phyloP scores from a whole-genome alignment of 2,329 filamentous ascomycete genomes.

The Fusarium annulatum region DNA sequence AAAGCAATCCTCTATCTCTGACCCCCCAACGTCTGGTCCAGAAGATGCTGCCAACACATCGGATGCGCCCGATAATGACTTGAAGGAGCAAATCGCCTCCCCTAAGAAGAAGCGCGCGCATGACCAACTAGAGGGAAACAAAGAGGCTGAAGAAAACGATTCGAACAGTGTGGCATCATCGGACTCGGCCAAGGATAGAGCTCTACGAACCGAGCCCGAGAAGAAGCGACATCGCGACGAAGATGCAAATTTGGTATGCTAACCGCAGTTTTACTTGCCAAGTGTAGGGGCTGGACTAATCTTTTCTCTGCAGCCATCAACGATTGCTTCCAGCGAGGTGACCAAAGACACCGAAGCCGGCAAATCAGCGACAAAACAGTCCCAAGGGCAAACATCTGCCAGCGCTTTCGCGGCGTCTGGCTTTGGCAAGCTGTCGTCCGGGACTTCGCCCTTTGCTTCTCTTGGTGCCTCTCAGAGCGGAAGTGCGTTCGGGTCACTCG shows the following conservation, averaged over 20 bases:
- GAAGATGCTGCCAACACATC: conserved; percentile 48
- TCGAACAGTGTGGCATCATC: conserved; percentile 55
- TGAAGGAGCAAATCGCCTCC: conserved; percentile 64
- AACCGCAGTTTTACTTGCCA: neutral
- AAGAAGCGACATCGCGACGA: conserved; percentile 73
- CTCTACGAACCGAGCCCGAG: conserved; percentile 64
- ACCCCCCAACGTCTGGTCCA: conserved; percentile 48
- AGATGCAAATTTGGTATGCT: conserved; percentile 51
- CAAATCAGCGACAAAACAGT: conserved; percentile 43
- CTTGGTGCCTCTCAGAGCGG: conserved; percentile 61
- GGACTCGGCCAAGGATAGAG: conserved; percentile 61
- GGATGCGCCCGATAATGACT: conserved; percentile 50
- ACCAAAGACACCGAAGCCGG: conserved; percentile 37
- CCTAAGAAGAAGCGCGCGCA: conserved; percentile 75
- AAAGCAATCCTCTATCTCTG: conserved; percentile 72
- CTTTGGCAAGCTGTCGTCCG: conserved; percentile 73
- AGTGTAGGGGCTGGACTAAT: conserved; percentile 15
- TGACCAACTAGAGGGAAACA: conserved; percentile 66
- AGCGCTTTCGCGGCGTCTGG: conserved; percentile 76
- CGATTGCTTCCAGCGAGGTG: conserved; percentile 29
- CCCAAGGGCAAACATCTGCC: conserved; percentile 58
- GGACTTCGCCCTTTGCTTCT: conserved; percentile 72
- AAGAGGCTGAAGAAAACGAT: conserved; percentile 56
- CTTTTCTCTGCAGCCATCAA: conserved; percentile 28
- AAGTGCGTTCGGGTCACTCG: conserved; percentile 60